Base-by-base conservation (phyloP, 352 stramenopile species). In the Heterotrichella gracilis region DNA sequence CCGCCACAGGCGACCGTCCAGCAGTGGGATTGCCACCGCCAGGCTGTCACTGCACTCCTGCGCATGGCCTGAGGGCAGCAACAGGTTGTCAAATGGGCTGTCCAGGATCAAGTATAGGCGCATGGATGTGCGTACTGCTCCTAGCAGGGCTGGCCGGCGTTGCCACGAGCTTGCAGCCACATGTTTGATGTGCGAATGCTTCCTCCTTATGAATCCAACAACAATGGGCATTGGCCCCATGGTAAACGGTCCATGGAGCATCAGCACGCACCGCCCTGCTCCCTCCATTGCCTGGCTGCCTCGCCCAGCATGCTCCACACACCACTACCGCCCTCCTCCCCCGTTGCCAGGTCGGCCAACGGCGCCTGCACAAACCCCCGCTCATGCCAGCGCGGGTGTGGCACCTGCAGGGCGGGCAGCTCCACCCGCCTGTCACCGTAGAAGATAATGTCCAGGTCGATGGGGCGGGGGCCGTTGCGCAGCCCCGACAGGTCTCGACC, bases 331-430 rank as follows among this genome's bases (percentile, higher is more conserved):
- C 19, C 80, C 4, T 70, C 69, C 39, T 78, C 75, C 77, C 79
- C 75, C 17, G 81, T 77, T n/a, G 79, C 79, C 64, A 97, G 77
- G 76, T 98, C 90, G 24, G 76, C 82, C 73, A 98, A 79, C 1
- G 92, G 92, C 68, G 81, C 80, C 70, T 97, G 79, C 25, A 98
- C 92, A 81, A 98, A 98, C 70, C 94, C 88, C 67, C 92, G 78
- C 75, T 97, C 88, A 17, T 78, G 71, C 64, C 96, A 87, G 64
- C 84, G 79, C 68, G 87, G 81, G 78, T 98, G 92, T 14, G 92
- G 92, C 64, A 98, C 79, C 53, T 85, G 78, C 68, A 98, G 78
- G 64, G 71, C 24, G 72, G 69, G 0, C 71, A 70, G 73, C 80
- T 69, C 78, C 82, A 73, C 84, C 75, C 22, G 68, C 25, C 0